Percentiles rank a stretch among this genome's conserved stretches.
These are phyloP conservation scores for Ophiocytium majus DNA, from an alignment of 352 stramenopile species.

Conservation along the genomic window DNA sequence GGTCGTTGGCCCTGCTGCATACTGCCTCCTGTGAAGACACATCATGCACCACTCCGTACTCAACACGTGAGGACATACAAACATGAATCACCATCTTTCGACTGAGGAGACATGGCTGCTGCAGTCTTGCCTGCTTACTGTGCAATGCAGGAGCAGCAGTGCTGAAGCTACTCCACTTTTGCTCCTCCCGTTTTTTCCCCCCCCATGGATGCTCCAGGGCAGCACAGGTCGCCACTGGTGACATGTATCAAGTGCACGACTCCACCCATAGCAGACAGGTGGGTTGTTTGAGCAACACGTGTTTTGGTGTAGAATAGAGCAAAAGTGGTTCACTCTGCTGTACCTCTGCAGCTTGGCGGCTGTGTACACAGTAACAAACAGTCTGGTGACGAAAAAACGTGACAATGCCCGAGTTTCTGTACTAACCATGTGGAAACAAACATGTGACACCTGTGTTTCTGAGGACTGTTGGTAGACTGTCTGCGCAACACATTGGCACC, in stretches of 20 bases:
- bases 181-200: not conserved
- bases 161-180: not conserved
- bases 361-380: not conserved
- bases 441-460: not conserved
- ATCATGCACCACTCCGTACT: not conserved
- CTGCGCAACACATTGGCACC: not conserved
- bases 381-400: not conserved
- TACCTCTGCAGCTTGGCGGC: not conserved
- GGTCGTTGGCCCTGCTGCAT: not conserved
- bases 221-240: too few relatives aligned
- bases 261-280: not conserved
- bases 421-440: not conserved
- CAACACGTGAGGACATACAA: not conserved
- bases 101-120: too few relatives aligned
- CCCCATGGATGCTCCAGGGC: not conserved
- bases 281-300: not conserved
- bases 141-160: not conserved
- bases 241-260: too few relatives aligned
- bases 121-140: not conserved
- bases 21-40: not conserved
- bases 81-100: not conserved
- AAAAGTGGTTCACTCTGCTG: not conserved
- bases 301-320: not conserved
- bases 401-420: not conserved
- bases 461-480: not conserved